Conservation (phyloP, 2,329 filamentous ascomycete species). For the Pseudocercospora pini-densiflorae region DNA sequence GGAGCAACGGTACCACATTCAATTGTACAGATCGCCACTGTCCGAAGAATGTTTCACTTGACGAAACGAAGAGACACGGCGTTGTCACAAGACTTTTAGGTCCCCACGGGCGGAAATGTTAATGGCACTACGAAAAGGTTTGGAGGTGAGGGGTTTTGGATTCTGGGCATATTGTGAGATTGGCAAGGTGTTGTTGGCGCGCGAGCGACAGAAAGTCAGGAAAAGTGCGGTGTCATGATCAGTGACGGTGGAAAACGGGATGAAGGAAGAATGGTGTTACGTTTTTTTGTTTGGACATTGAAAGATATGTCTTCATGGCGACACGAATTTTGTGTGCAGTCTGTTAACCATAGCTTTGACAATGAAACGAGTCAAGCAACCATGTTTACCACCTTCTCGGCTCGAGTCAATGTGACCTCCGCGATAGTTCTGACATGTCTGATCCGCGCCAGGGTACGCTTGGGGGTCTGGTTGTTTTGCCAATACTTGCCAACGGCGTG, state of each 20-base stretch:
- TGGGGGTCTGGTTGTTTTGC: background rate
- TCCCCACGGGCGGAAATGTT: conserved; percentile 16
- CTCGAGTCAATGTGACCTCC: background rate
- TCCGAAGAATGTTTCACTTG: conserved; percentile 2
- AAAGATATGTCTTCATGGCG: conserved; percentile 4
- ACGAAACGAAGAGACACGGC: conserved; percentile 5
- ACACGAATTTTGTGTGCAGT: conserved; percentile 1
- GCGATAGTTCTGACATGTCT: background rate
- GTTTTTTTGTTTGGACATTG: conserved; percentile 2
- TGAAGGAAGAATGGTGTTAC: background rate
- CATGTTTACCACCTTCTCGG: background rate
- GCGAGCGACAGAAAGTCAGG: background rate
- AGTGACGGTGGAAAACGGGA: background rate
- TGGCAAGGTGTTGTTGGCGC: conserved; percentile 4
- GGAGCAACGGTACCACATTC: conserved; percentile 20
- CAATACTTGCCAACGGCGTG: background rate
- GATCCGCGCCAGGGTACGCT: conserved; percentile 5
- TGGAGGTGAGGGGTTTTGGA: background rate
- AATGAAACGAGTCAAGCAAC: background rate
- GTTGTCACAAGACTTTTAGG: conserved; percentile 11
- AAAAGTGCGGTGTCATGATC: conserved; percentile 1
- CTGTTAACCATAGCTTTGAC: background rate
- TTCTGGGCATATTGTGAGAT: background rate
- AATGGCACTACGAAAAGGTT: conserved; percentile 4
- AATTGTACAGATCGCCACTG: conserved; percentile 15